Conservation (phyloP, 352 stramenopile genomes). For the Phytophthora multivora region DNA sequence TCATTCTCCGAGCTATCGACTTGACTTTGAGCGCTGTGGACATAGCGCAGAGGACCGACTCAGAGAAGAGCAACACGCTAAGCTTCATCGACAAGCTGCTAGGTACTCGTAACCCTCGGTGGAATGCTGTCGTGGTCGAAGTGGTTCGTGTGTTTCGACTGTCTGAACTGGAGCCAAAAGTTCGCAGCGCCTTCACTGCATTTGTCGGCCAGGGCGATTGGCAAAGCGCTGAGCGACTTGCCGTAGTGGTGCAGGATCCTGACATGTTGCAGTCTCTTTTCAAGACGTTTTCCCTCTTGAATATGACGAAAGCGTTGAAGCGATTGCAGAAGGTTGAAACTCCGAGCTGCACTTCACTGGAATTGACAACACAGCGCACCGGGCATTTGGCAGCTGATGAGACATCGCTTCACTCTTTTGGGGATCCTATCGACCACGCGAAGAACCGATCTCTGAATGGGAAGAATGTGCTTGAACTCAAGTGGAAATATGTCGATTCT, state of each 20-base stretch:
- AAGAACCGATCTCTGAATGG: constrained; percentile 29
- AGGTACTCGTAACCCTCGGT: constrained; percentile 26
- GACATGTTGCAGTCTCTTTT: constrained; percentile 37
- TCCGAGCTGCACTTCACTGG: not conserved
- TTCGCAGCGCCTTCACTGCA: constrained; percentile 25
- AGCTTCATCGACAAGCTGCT: constrained; percentile 37
- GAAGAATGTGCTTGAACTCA: constrained; percentile 6
- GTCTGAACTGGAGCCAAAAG: constrained; percentile 5
- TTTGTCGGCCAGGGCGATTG: constrained; percentile 53
- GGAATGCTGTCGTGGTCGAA: constrained; percentile 61
- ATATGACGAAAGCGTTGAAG: constrained; percentile 66
- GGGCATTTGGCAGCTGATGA: not conserved
- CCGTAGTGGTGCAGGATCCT: constrained; percentile 20
- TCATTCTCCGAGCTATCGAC: constrained; percentile 46
- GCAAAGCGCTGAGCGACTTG: constrained; percentile 51
- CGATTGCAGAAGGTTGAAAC: constrained; percentile 37
- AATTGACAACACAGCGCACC: not conserved
- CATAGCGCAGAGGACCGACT: not conserved
- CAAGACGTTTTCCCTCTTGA: constrained; percentile 34
- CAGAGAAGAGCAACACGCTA: constrained; percentile 5
- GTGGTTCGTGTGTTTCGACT: constrained; percentile 46
- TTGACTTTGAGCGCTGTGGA: constrained; percentile 13
- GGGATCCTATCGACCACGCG: constrained; percentile 30
- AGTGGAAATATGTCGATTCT: constrained; percentile 44
- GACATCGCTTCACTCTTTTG: not conserved